These are phyloP conservation scores for Peribolospora kevripleyi DNA, from an alignment of 768 basidiomycete genomes.

Conservation along the genomic window DNA sequence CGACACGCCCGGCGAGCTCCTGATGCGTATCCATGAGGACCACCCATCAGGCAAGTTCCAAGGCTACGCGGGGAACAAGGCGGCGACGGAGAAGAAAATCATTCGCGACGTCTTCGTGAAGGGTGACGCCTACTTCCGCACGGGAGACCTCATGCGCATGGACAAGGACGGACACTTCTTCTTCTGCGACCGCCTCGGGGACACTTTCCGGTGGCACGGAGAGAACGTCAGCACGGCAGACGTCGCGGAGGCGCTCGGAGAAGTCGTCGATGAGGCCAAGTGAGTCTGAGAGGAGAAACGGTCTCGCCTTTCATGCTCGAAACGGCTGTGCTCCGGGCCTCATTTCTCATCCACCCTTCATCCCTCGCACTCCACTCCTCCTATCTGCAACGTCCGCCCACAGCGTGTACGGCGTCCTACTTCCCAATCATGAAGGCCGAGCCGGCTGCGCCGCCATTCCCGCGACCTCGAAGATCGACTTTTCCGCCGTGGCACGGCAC, in stretches of 20 bases:
- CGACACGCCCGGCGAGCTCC: conserved; percentile 8
- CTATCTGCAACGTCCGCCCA: too few relatives aligned
- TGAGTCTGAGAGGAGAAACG: too few relatives aligned
- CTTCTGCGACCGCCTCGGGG: conserved; percentile 9
- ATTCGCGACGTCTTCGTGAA: conserved; percentile 5
- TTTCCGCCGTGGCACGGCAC: conserved; percentile 1
- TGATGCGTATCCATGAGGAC: conserved; percentile 1
- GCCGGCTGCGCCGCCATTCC: conserved; percentile 11
- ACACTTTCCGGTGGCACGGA: conserved; percentile 10
- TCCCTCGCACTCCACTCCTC: not conserved
- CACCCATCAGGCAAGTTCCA: not conserved
- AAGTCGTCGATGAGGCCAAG: conserved; percentile 3
- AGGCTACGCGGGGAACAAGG: conserved; percentile 6
- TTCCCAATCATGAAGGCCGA: conserved; percentile 9
- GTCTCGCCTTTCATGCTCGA: not conserved
- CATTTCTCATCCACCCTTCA: not conserved
- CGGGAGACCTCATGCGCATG: conserved; percentile 6
- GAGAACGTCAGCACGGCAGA: conserved; percentile 9
- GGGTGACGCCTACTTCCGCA: conserved; percentile 4
- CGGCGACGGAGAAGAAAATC: conserved; percentile 10
- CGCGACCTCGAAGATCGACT: not conserved
- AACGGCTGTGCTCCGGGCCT: conserved; percentile 7
- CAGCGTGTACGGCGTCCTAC: not conserved
- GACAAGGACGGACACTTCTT: conserved; percentile 3
- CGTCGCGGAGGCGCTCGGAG: conserved; percentile 5